Base-by-base conservation (phyloP, 305 asterid species). In the Caryopteris hybrid region DNA sequence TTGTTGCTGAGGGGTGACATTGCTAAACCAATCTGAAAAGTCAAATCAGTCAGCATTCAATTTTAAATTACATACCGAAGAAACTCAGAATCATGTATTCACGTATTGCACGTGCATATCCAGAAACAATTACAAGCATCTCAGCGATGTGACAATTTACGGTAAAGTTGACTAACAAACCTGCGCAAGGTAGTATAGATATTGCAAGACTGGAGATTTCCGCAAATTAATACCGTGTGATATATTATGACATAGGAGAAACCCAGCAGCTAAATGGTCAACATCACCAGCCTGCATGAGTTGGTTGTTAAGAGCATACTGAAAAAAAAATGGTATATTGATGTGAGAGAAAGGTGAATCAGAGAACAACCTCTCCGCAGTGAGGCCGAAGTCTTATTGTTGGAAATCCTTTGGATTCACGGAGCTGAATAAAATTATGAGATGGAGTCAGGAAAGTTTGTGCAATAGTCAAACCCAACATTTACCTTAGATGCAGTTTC, bases 261-360 rank as follows among this genome's bases (percentile, higher is more conserved):
- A 88, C 36, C 97, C 97, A 77, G 99, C 97, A 65, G 97, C 99
- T 70, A 93, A 84, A 83, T 93, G 99, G 73, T 93, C 99, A 76
- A 91, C 79, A 68, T 93, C 99, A 39, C 99, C 99, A 57, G 96
- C 99, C 99, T 93, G 88, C 83, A 74, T 48, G 62, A 82, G 64
- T 52, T 61, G 3, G 27, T 27, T 72, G 47, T 58, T 29, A 66
- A 61, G 45, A 67, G 54, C 36, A 39, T 59, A 53, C 33, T 61
- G 63, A 74, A 57, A 66, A 43, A 18, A 8, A 55, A 14, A 48
- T 59, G 63, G 61, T 21, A 68, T 77, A 18, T 50, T 48, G 56
- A 66, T 55, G 72, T 39, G 67, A 69, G 68, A 70, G 54, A 58
- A 68, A 61, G 34, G 62, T 45, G 58, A 61, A 66, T 61, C 69